Percentiles rank a stretch among this genome's conserved stretches.
These are phyloP conservation scores for Suillus plorans DNA, from an alignment of 768 basidiomycete species.

Conservation along the genomic window DNA sequence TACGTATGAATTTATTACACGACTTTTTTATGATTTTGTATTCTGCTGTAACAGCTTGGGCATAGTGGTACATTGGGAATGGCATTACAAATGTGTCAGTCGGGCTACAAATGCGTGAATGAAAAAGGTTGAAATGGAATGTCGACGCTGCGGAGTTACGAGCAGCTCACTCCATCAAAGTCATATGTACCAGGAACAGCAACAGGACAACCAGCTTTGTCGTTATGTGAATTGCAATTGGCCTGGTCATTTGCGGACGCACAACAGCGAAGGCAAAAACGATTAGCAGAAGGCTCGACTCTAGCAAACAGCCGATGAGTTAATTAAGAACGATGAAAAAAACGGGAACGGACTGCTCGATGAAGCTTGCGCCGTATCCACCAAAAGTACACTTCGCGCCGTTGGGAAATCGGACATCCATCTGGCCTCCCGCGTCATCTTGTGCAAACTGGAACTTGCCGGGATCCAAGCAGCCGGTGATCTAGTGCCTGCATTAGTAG, in stretches of 20 bases:
- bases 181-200: constrained; percentile 48
- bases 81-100: not conserved
- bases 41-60: not conserved
- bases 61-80: not conserved
- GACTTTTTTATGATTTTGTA: constrained; percentile 5
- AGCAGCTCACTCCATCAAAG: constrained; percentile 40
- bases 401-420: constrained; percentile 50
- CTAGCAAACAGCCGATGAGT: constrained; percentile 24
- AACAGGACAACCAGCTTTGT: constrained; percentile 40
- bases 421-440: constrained; percentile 47
- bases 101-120: not conserved
- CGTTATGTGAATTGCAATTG: constrained; percentile 53
- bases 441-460: constrained; percentile 31
- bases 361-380: constrained; percentile 51
- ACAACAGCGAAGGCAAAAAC: constrained; percentile 54
- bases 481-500: constrained; percentile 19
- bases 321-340: not conserved
- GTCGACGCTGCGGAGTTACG: constrained; percentile 15
- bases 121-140: not conserved
- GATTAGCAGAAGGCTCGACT: constrained; percentile 43
- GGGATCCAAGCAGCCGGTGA: constrained; percentile 39
- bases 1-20: constrained; percentile 3
- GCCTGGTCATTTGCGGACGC: constrained; percentile 38
- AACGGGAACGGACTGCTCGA: constrained; percentile 40
- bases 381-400: constrained; percentile 55